These are phyloP conservation scores for Magnaporthiopsis poae DNA, from an alignment of 2,329 filamentous ascomycete species.

Conservation along the genomic window DNA sequence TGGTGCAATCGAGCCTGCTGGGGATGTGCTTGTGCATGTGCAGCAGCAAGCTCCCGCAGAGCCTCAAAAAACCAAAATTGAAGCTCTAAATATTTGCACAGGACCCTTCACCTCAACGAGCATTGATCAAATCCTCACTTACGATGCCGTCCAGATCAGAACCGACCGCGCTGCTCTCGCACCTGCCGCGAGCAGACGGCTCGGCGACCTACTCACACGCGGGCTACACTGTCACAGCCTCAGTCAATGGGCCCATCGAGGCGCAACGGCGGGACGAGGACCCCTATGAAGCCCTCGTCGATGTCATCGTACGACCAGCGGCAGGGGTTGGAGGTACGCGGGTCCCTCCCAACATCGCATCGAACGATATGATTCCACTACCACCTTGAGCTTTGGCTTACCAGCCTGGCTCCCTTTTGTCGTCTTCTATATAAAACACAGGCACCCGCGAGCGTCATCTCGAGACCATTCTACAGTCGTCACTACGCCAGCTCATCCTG, in stretches of 20 bases:
- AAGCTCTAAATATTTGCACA: no score
- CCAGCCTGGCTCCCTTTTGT: conserved; percentile 7
- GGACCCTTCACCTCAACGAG: no score
- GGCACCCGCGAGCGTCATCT: conserved; percentile 71
- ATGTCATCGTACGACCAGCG: conserved; percentile 80
- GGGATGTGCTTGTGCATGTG: no score
- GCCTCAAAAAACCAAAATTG: no score
- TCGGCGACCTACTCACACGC: conserved; percentile 67
- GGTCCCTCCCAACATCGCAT: conserved; percentile 7
- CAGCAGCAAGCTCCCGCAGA: no score
- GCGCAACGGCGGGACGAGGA: conserved; percentile 80
- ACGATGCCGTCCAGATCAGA: conserved; percentile 22
- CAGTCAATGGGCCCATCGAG: conserved; percentile 89
- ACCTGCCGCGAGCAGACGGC: conserved; percentile 64
- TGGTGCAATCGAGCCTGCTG: no score
- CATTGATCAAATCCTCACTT: no score
- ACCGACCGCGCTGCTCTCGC: conserved; percentile 44
- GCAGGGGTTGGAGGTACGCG: conserved; percentile 67
- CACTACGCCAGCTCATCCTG: conserved; percentile 64
- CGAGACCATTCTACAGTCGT: conserved; percentile 63
- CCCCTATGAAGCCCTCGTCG: conserved; percentile 80
- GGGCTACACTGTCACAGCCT: conserved; percentile 72
- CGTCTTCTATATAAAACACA: conserved; percentile 23
- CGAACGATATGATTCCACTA: conserved; percentile 4
- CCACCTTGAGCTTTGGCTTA: no score